These are phyloP conservation scores for Capronia epimyces DNA, from an alignment of 2,329 filamentous ascomycete genomes.

Conservation along the genomic window DNA sequence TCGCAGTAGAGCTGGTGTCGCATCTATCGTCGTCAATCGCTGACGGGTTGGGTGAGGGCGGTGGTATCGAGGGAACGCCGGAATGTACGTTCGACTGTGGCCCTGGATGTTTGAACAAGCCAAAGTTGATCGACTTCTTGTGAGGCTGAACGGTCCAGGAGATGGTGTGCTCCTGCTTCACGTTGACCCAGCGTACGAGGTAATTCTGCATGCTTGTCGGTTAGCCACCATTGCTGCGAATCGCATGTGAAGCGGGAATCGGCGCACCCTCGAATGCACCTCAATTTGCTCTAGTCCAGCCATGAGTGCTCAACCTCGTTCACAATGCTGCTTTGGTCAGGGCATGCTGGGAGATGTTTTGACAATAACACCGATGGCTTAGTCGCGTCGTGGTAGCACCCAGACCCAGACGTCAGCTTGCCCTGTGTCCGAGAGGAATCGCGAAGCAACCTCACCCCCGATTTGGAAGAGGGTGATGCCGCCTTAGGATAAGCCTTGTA, in stretches of 20 bases:
- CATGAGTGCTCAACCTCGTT: slow-evolving; percentile 49
- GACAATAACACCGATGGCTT: background rate
- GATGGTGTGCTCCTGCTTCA: slow-evolving; percentile 82
- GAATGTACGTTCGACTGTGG: slow-evolving; percentile 48
- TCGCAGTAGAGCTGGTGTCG: slow-evolving; percentile 55
- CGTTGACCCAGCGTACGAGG: slow-evolving; percentile 94
- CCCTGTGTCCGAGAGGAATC: too few species aligned
- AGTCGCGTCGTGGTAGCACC: background rate
- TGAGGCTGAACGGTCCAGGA: slow-evolving; percentile 97
- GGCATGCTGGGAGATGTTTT: background rate
- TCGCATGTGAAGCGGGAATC: background rate
- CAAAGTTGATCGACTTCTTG: slow-evolving; percentile 98
- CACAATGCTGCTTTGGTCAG: background rate
- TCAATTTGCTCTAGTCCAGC: slow-evolving; percentile 94
- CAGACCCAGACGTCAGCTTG: too few species aligned
- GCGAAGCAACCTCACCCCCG: too few species aligned
- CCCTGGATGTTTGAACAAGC: slow-evolving; percentile 94
- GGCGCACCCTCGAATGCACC: slow-evolving; percentile 86
- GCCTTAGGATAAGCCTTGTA: too few species aligned
- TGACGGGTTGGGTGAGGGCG: slow-evolving; percentile 39
- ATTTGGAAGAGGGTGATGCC: too few species aligned
- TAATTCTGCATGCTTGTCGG: slow-evolving; percentile 63
- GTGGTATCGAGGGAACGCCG: slow-evolving; percentile 45
- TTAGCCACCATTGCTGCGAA: background rate
- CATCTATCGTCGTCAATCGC: slow-evolving; percentile 34